A percentile compares a stretch with the other conserved stretches of the same genome.
These are phyloP conservation scores for Citrus australasica DNA, from an alignment of 345 rosid genomes.

Conservation along the genomic window DNA sequence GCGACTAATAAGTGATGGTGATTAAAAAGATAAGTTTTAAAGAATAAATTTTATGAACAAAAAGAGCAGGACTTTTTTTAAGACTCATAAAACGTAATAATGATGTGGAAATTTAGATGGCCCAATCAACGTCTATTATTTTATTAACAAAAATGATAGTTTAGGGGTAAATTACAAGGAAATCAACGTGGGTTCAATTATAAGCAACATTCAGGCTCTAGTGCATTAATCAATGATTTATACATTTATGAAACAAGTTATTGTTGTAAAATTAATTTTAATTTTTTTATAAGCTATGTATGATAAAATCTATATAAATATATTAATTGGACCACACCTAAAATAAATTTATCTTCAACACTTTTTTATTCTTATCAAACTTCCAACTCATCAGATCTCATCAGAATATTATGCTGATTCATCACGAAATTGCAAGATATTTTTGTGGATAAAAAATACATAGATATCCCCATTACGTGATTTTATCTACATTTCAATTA, in stretches of 20 bases:
- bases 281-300: not conserved
- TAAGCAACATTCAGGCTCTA: not conserved
- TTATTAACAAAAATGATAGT: not conserved
- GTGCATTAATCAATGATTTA: not conserved
- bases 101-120: not conserved
- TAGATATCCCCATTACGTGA: not conserved
- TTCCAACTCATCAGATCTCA: not conserved
- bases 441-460: not conserved
- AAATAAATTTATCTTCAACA: not conserved
- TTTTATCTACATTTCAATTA: not conserved
- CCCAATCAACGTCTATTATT: not conserved
- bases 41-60: too few species aligned
- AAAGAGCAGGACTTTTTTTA: not conserved
- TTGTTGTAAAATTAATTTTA: not conserved
- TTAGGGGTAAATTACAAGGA: not conserved
- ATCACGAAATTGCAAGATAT: not conserved
- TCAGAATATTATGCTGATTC: conserved; percentile 1
- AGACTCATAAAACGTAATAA: not conserved
- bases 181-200: conserved; percentile 3
- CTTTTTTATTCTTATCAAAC: not conserved
- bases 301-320: not conserved
- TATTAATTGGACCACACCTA: not conserved
- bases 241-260: not conserved
- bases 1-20: too few species aligned
- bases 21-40: too few species aligned